A percentile compares a stretch with the other conserved stretches of the same genome.
phyloP scores from a whole-genome alignment of 202 grass and related monocot species.

The Musa balbisiana region DNA sequence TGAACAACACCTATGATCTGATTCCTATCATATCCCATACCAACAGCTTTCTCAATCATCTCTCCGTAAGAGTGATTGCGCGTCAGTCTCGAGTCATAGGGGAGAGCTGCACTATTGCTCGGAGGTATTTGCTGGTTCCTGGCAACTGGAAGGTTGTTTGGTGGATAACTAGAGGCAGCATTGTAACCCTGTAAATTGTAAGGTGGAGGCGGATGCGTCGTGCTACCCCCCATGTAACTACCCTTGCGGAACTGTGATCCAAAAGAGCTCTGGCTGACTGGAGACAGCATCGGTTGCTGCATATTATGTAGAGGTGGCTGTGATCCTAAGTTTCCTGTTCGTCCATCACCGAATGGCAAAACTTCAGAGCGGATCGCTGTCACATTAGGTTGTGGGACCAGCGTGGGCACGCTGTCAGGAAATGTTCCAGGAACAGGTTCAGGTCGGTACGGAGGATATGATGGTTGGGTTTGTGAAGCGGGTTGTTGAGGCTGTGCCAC shows the following conservation, averaged over 20 bases:
- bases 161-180: conserved; percentile 35
- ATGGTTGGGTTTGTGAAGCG: conserved; percentile 40
- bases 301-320: conserved; percentile 30
- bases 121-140: conserved; percentile 43
- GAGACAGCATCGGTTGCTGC: conserved; percentile 36
- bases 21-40: conserved; percentile 74
- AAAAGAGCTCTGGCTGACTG: conserved; percentile 36
- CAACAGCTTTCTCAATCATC: conserved; percentile 56
- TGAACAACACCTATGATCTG: conserved; percentile 37
- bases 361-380: conserved; percentile 55
- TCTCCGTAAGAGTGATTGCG: conserved; percentile 50
- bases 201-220: conserved; percentile 51
- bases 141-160: conserved; percentile 43
- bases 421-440: conserved; percentile 57
- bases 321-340: conserved; percentile 47
- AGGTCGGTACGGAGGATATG: conserved; percentile 62
- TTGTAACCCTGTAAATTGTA: conserved; percentile 41
- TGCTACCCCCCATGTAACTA: conserved; percentile 29
- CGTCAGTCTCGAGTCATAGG: conserved; percentile 26
- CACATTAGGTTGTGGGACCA: conserved; percentile 34
- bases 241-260: conserved; percentile 45
- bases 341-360: conserved; percentile 43
- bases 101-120: conserved; percentile 25
- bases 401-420: conserved; percentile 36
- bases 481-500: conserved; percentile 13